phyloP scores from a whole-genome alignment of 2,329 filamentous ascomycete genomes.

The Blastomyces percursus region DNA sequence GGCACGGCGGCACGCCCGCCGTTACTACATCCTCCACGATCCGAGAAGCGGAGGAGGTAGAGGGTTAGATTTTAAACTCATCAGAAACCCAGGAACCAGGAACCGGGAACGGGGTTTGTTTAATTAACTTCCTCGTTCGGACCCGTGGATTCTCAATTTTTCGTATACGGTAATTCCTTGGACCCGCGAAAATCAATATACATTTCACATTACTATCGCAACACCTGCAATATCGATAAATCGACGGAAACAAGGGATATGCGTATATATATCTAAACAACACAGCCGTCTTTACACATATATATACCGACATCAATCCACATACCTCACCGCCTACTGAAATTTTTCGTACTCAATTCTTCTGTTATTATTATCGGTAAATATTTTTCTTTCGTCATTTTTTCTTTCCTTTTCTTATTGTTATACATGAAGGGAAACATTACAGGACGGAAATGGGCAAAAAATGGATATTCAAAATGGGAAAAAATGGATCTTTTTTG shows the following conservation, averaged over 20 bases:
- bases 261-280: background rate
- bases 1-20: conserved; percentile 14
- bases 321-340: background rate
- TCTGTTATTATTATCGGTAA: conserved; percentile 1
- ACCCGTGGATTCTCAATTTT: background rate
- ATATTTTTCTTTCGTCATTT: background rate
- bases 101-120: background rate
- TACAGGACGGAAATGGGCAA: background rate
- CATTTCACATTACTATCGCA: too few species aligned
- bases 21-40: conserved; percentile 21
- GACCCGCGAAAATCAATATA: background rate
- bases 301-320: background rate
- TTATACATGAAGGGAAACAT: too few species aligned
- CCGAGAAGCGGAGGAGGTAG: conserved; percentile 30
- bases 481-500: background rate
- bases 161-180: background rate
- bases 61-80: conserved; percentile 11
- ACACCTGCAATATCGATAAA: background rate
- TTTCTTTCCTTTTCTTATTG: background rate
- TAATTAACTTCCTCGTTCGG: background rate
- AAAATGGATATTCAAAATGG: background rate
- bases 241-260: background rate
- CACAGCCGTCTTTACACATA: background rate
- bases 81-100: background rate
- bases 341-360: background rate